phyloP scores from a whole-genome alignment of 768 basidiomycete genomes.

The Trametes cingulata region DNA sequence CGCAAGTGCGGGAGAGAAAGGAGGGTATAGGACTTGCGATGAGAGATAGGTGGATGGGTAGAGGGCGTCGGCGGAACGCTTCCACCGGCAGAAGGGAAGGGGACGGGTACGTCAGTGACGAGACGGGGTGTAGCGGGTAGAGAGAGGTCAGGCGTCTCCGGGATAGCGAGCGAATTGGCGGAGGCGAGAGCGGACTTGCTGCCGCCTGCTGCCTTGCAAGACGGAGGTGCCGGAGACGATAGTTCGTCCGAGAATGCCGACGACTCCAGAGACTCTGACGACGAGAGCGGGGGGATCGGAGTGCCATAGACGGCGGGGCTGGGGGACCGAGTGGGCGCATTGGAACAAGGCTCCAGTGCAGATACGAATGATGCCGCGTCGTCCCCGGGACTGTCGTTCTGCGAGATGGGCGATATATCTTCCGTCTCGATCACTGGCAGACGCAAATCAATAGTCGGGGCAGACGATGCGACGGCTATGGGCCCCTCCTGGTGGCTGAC shows the following conservation, averaged over 20 bases:
- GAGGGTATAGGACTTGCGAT: constrained; percentile 39
- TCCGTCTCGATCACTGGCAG: constrained; percentile 17
- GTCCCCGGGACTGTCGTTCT: constrained; percentile 17
- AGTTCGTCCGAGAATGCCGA: constrained; percentile 50
- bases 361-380: constrained; percentile 31
- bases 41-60: constrained; percentile 33
- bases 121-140: constrained; percentile 5
- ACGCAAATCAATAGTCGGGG: constrained; percentile 11
- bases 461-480: not conserved
- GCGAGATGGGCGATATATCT: constrained; percentile 4
- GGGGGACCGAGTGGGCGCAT: constrained; percentile 31
- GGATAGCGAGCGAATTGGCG: constrained; percentile 17
- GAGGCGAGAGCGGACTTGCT: constrained; percentile 14
- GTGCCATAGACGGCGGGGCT: constrained; percentile 37
- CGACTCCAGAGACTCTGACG: constrained; percentile 62
- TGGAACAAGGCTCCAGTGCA: constrained; percentile 36
- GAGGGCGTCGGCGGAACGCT: constrained; percentile 34
- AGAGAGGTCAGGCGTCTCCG: constrained; percentile 4
- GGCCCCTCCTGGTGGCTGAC: not conserved
- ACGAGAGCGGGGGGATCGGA: constrained; percentile 48
- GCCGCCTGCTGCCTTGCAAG: not conserved
- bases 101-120: constrained; percentile 30
- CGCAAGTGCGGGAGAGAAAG: constrained; percentile 34
- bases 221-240: constrained; percentile 18
- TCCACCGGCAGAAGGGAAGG: constrained; percentile 47